Percentiles rank a stretch among this genome's conserved stretches.
Evolutionary conservation across 1,284 basidiomycete species (phyloP).

Genomic region (Apiotrichum gracile): DNA sequence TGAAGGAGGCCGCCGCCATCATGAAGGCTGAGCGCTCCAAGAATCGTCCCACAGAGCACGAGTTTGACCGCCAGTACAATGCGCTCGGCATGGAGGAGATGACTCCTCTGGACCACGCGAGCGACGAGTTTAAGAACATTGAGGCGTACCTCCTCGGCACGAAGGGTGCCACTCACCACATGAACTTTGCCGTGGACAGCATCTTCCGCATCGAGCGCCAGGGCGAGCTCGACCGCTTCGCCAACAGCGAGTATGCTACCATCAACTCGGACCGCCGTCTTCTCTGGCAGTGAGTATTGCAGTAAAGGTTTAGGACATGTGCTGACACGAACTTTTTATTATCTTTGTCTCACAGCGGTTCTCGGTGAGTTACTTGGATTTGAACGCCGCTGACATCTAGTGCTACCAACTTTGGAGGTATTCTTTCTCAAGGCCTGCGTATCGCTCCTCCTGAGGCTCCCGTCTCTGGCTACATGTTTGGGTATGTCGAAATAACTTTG

Average conservation of each 20-base stretch:
- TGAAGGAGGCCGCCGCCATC: slow-evolving; percentile 60
- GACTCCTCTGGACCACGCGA: slow-evolving; percentile 50
- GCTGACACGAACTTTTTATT: not conserved
- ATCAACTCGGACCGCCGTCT: slow-evolving; percentile 54
- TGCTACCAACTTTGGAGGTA: slow-evolving; percentile 47
- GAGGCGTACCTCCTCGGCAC: slow-evolving; percentile 55
- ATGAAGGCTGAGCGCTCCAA: slow-evolving; percentile 49
- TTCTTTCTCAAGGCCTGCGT: slow-evolving; percentile 60
- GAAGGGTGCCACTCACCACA: slow-evolving; percentile 47
- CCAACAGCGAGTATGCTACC: slow-evolving; percentile 50
- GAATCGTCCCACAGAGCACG: slow-evolving; percentile 54
- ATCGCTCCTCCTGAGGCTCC: slow-evolving; percentile 61
- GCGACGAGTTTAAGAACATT: slow-evolving; percentile 54
- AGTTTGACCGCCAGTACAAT: slow-evolving; percentile 56
- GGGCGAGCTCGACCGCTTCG: slow-evolving; percentile 53
- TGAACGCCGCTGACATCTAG: not conserved
- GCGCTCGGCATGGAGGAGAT: slow-evolving; percentile 55
- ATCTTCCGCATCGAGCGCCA: slow-evolving; percentile 58
- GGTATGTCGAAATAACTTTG: not conserved
- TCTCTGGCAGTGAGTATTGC: slow-evolving; percentile 56
- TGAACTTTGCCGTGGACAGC: slow-evolving; percentile 50
- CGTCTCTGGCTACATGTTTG: slow-evolving; percentile 56
- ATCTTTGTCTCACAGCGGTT: not conserved
- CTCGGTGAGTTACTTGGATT: not conserved
- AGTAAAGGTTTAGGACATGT: not conserved